Base-by-base conservation (phyloP, 73 alveolate genomes). In the Diophrys sp. region DNA sequence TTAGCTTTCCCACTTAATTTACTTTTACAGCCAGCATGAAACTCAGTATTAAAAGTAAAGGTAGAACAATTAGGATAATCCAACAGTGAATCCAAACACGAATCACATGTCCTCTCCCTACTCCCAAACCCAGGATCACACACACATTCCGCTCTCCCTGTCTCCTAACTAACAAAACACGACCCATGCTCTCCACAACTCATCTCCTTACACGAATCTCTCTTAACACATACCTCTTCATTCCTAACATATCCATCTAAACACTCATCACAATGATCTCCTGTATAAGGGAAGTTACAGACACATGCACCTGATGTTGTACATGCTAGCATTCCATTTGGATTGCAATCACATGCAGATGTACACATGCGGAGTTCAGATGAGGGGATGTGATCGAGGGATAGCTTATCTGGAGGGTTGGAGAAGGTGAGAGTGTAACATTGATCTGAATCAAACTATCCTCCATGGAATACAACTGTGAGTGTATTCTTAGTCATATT, bases 51-150 rank as follows among this genome's bases (percentile, higher is more conserved):
- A 5, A 44, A 11, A 11, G 18, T 11, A 44, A 11, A 44, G 18
- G 5, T 18, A 44, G n/a, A 5, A 44, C 62, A 44, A 44, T 44
- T 44, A 44, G 62, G 62, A 44, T 44, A 44, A 5, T 11, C 5
- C 62, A 44, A 11, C 18, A 5, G n/a, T 18, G 5, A 5, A 5
- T 11, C 18, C 62, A 11, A 5, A 44, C 62, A 44, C 18, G 62
- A 71, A 73, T 53, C 31, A 11, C 28, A 29, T 14, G 11, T 56
- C 72, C 25, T 73, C 72, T 23, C 5, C 1, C 56, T 54, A 23
- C 27, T 54, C 33, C 56, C 25, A 27, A 73, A 73, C 14, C 81
- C 81, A n/a, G 81, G 81, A 53, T 73, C 72, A 23, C 81, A 73
- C 0, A 28, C 26, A 24, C 81, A 73, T 26, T 53, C 72, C 1